A percentile compares a stretch with the other conserved stretches of the same genome.
phyloP scores from a whole-genome alignment of 2,329 filamentous ascomycete species.

The Purpureocillium takamizusanense region DNA sequence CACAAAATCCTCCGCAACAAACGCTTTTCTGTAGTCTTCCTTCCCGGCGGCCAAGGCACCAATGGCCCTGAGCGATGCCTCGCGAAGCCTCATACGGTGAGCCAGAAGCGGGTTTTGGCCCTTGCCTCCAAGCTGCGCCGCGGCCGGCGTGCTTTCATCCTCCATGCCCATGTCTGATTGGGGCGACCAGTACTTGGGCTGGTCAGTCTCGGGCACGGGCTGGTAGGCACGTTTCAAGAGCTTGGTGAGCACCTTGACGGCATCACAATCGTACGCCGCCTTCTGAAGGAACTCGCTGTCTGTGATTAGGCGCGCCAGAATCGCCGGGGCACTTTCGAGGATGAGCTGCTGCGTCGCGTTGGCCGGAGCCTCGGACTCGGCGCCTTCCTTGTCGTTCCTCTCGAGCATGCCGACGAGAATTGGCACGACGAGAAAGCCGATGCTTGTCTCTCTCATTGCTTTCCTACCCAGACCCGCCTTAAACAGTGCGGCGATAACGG shows the following conservation, averaged over 20 bases:
- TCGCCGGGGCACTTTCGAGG: slow-evolving; percentile 61
- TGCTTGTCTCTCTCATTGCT: slow-evolving; percentile 47
- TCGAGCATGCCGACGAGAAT: slow-evolving; percentile 56
- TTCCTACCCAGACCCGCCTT: slow-evolving; percentile 58
- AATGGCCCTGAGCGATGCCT: slow-evolving; percentile 67
- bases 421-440: slow-evolving; percentile 62
- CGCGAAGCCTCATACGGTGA: slow-evolving; percentile 68
- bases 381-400: slow-evolving; percentile 34
- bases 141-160: slow-evolving; percentile 20
- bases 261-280: slow-evolving; percentile 61
- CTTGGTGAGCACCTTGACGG: slow-evolving; percentile 35
- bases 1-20: slow-evolving; percentile 75
- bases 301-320: slow-evolving; percentile 69
- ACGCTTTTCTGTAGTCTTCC: slow-evolving; percentile 72
- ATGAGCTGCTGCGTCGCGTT: slow-evolving; percentile 30
- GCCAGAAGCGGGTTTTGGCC: slow-evolving; percentile 50
- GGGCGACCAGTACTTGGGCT: slow-evolving; percentile 29
- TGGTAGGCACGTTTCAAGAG: slow-evolving; percentile 44
- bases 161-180: slow-evolving; percentile 24
- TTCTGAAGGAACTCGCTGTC: slow-evolving; percentile 75
- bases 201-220: slow-evolving; percentile 23
- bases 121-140: slow-evolving; percentile 46
- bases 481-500: slow-evolving; percentile 60
- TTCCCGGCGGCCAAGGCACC: slow-evolving; percentile 75
- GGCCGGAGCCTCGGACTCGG: slow-evolving; percentile 26